Evolutionary conservation across 1,284 basidiomycete species (phyloP), one percentile per base, ranked within the genome.

Genomic region (Puccinia horiana): DNA sequence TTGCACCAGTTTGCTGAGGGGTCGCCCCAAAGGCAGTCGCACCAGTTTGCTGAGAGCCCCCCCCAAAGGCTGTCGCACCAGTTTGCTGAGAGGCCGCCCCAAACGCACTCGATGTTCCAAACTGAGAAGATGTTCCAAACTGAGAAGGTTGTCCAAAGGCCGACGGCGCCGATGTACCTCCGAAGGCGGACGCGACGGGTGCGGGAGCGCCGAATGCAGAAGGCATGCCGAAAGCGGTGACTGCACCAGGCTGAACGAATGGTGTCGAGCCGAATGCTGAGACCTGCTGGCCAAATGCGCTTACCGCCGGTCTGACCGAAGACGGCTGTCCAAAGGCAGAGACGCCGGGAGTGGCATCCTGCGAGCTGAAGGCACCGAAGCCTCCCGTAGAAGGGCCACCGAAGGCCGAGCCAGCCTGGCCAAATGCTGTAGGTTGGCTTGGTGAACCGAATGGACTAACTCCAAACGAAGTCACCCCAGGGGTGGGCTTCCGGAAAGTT

Each of bases 251-350:
- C 52, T 69, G 63, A 23, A 52, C 37, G 23, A 52, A 29, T 16
- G 77, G 16, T n/a, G 63, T 47, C 3, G 77, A 23, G 52, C 67
- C 77, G 37, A 80, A 80, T 23, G 44, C 79, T 42, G 79, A 72
- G n/a, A 35, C 11, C 29, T 54, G 69, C 63, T 73, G 69, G 42
- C 79, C 79, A 63, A 81, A 81, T 0, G 79, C 79, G 29, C 63
- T 80, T 20, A 80, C 52, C 32, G 65, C 52, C 23, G 79, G 79
- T 61, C 69, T 29, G 20, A 44, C 70, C 12, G 54, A 32, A 32
- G 79, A 73, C 20, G 44, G 49, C 37, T 81, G 79, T 8, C 79
- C 79, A 32, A 81, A 81, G 11, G 69, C 79, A 37, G 67, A 72
- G 11, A 54, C 56, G 0, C 67, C 47, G 6, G 79, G 35, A 47